Evolutionary conservation across 2,329 filamentous ascomycete species (phyloP), one percentile per base, ranked within the genome.

Genomic region (Colletotrichum nymphaeae): DNA sequence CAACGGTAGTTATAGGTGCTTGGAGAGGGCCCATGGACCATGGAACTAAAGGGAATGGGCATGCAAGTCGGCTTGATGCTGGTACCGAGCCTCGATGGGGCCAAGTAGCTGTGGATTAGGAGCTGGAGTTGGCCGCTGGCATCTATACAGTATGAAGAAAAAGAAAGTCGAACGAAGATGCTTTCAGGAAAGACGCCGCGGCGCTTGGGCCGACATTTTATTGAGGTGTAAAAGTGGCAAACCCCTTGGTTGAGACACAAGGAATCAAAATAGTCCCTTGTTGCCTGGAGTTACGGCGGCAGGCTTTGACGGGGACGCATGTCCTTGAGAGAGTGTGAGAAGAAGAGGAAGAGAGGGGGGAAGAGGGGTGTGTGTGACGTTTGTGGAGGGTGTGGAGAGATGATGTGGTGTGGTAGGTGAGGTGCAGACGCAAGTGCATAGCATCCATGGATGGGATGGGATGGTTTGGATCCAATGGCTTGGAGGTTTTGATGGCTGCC

Each of bases 201-300:
- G 72, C 68, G 63, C 72, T 72, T 74, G 72, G 72, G 69, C 72
- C 69, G 69, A 68, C 35, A 62, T 72, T 74, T 74, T 63, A 67
- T 72, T 72, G 53, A 67, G 63, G 49, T 35, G 63, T 55, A 16
- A 68, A 60, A 67, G 72, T 74, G 72, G 72, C 72, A 68, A 74
- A 46, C n/a, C 46, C 46, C 72, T 69, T 63, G 71, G 55, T 73
- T 71, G 63, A 72, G 68, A 72, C 71, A 73, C 68, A 74, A 74
- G 72, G 72, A 74, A 63, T 74, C 72, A 72, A 74, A 67, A 74
- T 74, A 74, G 68, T 63, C 53, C 72, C 72, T 74, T 74, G 72
- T 74, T 74, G 72, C 72, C 72, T 74, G 72, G 72, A 74, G 72
- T 63, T 67, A 74, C 72, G 56, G 30, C 56, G 37, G 67, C 69